Conservation (phyloP, 108 stramenopile species). For the Cyclotella choctawhatcheeana region DNA sequence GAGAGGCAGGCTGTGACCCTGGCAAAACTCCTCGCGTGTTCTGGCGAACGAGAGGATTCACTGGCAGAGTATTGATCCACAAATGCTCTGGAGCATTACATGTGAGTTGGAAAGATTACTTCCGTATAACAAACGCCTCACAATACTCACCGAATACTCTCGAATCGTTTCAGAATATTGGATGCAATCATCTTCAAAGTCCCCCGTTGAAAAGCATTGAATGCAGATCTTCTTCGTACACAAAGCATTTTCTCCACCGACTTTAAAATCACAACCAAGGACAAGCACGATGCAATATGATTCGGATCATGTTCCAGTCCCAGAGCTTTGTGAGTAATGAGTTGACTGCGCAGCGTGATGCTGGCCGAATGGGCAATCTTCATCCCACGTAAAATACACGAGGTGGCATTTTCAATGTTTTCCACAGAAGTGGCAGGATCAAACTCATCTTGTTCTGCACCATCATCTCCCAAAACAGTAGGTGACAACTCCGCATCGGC, state of each 20-base stretch:
- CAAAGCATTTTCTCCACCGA: conserved; percentile 54
- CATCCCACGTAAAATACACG: conserved; percentile 50
- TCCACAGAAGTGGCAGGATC: conserved; percentile 24
- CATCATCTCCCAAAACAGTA: conserved; percentile 16
- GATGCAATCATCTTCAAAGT: conserved; percentile 52
- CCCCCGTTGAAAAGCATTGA: conserved; percentile 39
- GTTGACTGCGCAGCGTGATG: conserved; percentile 44
- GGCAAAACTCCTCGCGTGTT: conserved; percentile 30
- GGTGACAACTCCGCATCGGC: conserved; percentile 46
- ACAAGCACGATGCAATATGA: conserved; percentile 31
- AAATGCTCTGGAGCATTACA: conserved; percentile 18
- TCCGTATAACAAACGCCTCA: neutral
- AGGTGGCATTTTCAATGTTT: conserved; percentile 40
- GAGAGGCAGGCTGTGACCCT: conserved; percentile 44
- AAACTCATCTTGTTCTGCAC: conserved; percentile 4
- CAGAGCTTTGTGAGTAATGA: conserved; percentile 43
- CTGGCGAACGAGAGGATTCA: conserved; percentile 19
- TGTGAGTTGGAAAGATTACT: neutral
- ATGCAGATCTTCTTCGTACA: conserved; percentile 44
- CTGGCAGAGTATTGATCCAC: conserved; percentile 41
- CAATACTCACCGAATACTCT: conserved; percentile 31
- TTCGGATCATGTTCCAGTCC: conserved; percentile 24
- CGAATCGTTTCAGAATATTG: conserved; percentile 45
- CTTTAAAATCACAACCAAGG: conserved; percentile 49
- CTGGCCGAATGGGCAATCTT: conserved; percentile 49